Base-by-base conservation (phyloP, 164 flowering plant genomes). In the Annona cherimola region DNA sequence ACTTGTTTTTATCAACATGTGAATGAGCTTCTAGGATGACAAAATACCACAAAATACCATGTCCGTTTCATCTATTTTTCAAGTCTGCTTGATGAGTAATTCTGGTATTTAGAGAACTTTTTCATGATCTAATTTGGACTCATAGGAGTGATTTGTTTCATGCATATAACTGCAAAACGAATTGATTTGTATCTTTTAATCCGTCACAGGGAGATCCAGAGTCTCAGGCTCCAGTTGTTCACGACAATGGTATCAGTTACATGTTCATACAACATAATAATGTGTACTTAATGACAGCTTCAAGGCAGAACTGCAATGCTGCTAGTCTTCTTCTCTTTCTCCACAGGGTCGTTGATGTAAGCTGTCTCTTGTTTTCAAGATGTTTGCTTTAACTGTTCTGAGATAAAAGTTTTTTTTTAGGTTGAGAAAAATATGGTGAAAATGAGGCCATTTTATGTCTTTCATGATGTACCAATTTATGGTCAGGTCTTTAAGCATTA, bases 281-380 rank as follows among this genome's bases (percentile, higher is more conserved):
- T 80, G 89, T 95, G 42, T 95, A 88, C 82, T 73, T 95, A 76
- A 93, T 95, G 97, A 82, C 77, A 0, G 99, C 98, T 19, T 72
- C 99, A 1, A 83, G 99, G 81, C 99, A 95, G 84, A 95, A 95
- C 77, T 91, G 97, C 77, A 95, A 95, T 81, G 99, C 97, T n/a
- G 97, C 99, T 12, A 90, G 98, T 80, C 85, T 87, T 77, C 87
- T 93, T 68, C 84, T 85, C 50, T 95, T 95, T 82, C 90, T 96
- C 45, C 99, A 96, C 79, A 92, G 98, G 3, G 81, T 91, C 41
- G 97, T 91, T 78, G 97, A 90, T 86, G 99, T 93, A 86, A 90
- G 98, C 71, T 44, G 44, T 45, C 45, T 12, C 14, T 39, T n/a
- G 20, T 55, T 35, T 19, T 19, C 35, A 7, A 62, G 14, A 1